A percentile compares a stretch with the other conserved stretches of the same genome.
These are phyloP conservation scores for Bryoerythrophyllum caledonicum DNA, from an alignment of 225 moss, liverwort and hornwort genomes.

Conservation along the genomic window DNA sequence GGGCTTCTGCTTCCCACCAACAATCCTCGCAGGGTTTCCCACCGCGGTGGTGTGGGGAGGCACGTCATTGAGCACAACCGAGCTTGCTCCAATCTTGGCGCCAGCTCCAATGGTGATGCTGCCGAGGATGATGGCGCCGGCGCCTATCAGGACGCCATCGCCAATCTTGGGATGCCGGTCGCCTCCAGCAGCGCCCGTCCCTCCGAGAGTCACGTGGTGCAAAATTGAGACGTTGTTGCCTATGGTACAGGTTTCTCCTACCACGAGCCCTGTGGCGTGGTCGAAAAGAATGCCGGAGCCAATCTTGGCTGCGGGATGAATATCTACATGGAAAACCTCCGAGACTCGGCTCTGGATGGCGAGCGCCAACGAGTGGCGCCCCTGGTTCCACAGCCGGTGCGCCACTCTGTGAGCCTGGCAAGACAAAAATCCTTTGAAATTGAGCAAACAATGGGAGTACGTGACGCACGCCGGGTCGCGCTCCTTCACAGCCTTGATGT, in stretches of 20 bases:
- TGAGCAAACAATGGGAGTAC: conserved; percentile 49
- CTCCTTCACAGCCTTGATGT: conserved; percentile 46
- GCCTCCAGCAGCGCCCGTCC: conserved; percentile 42
- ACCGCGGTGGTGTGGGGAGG: conserved; percentile 49
- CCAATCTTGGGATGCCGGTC: conserved; percentile 52
- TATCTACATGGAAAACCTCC: conserved; percentile 56
- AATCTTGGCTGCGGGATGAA: conserved; percentile 51
- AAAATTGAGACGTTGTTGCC: conserved; percentile 57
- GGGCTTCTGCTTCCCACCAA: conserved; percentile 35
- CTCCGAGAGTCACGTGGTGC: conserved; percentile 51
- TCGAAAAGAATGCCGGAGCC: conserved; percentile 54
- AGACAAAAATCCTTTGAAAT: conserved; percentile 51
- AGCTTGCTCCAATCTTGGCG: conserved; percentile 54
- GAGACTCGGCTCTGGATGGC: conserved; percentile 52
- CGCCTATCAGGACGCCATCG: conserved; percentile 51
- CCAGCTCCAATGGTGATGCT: conserved; percentile 45
- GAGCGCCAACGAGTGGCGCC: conserved; percentile 41
- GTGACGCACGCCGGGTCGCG: conserved; percentile 49
- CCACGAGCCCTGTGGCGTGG: conserved; percentile 52
- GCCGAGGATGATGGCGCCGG: conserved; percentile 44
- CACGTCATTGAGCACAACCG: conserved; percentile 47
- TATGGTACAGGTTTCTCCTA: conserved; percentile 44
- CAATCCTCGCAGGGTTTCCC: conserved; percentile 40
- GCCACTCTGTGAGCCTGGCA: conserved; percentile 55
- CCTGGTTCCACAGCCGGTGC: conserved; percentile 54